These are phyloP conservation scores for Pichiaceae sp. DNA, from an alignment of 1,139 yeast species.

Conservation along the genomic window DNA sequence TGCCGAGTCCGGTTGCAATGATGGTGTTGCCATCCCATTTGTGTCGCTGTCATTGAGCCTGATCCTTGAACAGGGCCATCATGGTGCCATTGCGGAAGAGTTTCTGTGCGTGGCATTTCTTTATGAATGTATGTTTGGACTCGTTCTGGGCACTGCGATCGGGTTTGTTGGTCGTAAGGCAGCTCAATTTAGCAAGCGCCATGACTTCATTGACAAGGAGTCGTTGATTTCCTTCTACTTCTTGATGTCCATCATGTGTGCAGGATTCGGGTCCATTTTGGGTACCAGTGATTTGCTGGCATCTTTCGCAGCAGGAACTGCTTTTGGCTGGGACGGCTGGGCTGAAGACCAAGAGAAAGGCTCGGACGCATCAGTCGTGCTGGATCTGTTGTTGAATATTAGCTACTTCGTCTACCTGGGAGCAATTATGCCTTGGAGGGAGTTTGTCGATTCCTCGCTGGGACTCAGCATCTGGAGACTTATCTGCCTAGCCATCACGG, in stretches of 20 bases:
- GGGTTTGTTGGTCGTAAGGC: conserved; percentile 72
- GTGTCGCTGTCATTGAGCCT: conserved; percentile 67
- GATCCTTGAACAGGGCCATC: conserved; percentile 57
- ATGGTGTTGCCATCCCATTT: conserved; percentile 97
- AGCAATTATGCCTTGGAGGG: conserved; percentile 87
- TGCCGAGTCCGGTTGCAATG: conserved; percentile 96
- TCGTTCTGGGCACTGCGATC: conserved; percentile 62
- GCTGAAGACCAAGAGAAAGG: conserved; percentile 81
- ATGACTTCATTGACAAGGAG: conserved; percentile 77
- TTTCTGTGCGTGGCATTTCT: conserved; percentile 77
- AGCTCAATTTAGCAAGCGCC: conserved; percentile 68
- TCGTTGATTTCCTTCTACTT: conserved; percentile 86
- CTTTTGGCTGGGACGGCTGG: conserved; percentile 96
- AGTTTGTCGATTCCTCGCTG: conserved; percentile 53
- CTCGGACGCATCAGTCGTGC: conserved; percentile 83
- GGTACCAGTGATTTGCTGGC: conserved; percentile 91
- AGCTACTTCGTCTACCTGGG: conserved; percentile 90
- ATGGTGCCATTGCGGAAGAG: conserved; percentile 66
- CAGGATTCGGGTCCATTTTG: conserved; percentile 84
- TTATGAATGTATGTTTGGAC: conserved; percentile 84
- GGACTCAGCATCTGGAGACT: conserved; percentile 83
- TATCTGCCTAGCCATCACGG: conserved; percentile 65
- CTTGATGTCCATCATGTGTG: conserved; percentile 75
- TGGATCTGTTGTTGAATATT: conserved; percentile 72
- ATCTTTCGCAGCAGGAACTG: conserved; percentile 91